phyloP scores from a whole-genome alignment of 2,329 filamentous ascomycete species.

The Stachybotrys chlorohalonatus region DNA sequence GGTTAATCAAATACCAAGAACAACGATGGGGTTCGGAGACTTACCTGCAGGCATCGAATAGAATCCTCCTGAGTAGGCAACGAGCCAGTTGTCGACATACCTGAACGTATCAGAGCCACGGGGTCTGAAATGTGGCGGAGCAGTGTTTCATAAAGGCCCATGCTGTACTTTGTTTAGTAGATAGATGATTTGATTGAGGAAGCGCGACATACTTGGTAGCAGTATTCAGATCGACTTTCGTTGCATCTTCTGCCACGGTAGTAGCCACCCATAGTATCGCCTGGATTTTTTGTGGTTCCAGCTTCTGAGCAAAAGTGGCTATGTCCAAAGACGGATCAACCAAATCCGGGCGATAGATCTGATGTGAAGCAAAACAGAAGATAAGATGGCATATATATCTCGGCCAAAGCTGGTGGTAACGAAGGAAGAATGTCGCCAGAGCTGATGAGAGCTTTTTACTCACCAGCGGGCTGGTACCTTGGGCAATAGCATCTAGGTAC shows the following conservation, averaged over 20 bases:
- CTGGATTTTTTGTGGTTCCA: constrained; percentile 38
- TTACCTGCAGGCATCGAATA: constrained; percentile 53
- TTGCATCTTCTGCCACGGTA: constrained; percentile 24
- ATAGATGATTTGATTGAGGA: background rate
- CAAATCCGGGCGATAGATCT: constrained; percentile 10
- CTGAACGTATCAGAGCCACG: constrained; percentile 27
- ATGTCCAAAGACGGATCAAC: constrained; percentile 26
- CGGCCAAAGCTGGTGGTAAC: constrained; percentile 60
- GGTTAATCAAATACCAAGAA: constrained; percentile 3
- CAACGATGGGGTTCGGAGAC: constrained; percentile 12
- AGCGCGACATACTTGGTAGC: constrained; percentile 39
- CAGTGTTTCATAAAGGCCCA: constrained; percentile 29
- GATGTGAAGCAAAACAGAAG: constrained; percentile 38
- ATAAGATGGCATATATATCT: constrained; percentile 52
- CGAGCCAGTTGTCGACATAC: constrained; percentile 21
- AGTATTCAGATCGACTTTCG: constrained; percentile 55
- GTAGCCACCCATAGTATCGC: constrained; percentile 54
- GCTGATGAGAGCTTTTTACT: constrained; percentile 70
- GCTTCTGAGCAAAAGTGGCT: constrained; percentile 35
- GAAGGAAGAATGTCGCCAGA: constrained; percentile 65
- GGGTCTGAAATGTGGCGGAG: constrained; percentile 31
- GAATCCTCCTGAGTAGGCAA: constrained; percentile 40
- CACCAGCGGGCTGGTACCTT: constrained; percentile 50
- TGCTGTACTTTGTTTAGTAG: constrained; percentile 12
- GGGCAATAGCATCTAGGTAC: constrained; percentile 46